These are phyloP conservation scores for Sugiyamaella grinbergsii DNA, from an alignment of 1,139 yeast genomes.

Conservation along the genomic window DNA sequence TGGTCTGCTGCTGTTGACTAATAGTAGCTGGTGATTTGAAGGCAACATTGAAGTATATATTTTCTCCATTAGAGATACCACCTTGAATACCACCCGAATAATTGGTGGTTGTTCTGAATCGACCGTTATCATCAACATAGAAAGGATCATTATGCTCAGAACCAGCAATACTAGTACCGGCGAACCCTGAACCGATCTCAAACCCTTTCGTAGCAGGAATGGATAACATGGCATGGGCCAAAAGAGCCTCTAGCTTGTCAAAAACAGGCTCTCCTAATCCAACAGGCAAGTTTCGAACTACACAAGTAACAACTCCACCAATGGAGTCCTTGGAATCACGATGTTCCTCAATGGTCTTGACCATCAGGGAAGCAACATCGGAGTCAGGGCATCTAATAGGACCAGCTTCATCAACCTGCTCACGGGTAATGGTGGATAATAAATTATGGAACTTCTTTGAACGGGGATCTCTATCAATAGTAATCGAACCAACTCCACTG, in stretches of 20 bases:
- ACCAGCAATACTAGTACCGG: conserved; percentile 87
- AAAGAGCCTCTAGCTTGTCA: conserved; percentile 89
- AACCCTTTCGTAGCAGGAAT: conserved; percentile 98
- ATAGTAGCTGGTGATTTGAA: conserved; percentile 98
- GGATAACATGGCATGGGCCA: conserved; percentile 97
- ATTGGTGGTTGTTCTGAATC: conserved; percentile 82
- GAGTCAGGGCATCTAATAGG: conserved; percentile 94
- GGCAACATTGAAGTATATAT: conserved; percentile 90
- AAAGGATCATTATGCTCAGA: conserved; percentile 93
- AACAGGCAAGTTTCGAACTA: conserved; percentile 85
- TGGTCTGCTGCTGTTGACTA: conserved; percentile 86
- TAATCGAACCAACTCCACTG: conserved; percentile 78
- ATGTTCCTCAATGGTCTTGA: conserved; percentile 79
- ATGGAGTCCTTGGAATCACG: conserved; percentile 89
- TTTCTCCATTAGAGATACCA: conserved; percentile 95
- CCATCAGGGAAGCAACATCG: conserved; percentile 73
- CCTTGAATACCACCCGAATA: conserved; percentile 98
- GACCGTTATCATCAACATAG: conserved; percentile 46
- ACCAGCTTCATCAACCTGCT: conserved; percentile 80
- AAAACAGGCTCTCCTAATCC: conserved; percentile 98
- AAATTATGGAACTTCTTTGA: conserved; percentile 64
- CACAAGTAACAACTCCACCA: conserved; percentile 98
- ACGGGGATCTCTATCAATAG: conserved; percentile 73
- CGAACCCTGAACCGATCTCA: conserved; percentile 94
- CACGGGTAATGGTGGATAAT: conserved; percentile 78